Conservation (phyloP, 371 early-diverging fungal species). For the Zancudomyces culisetae region DNA sequence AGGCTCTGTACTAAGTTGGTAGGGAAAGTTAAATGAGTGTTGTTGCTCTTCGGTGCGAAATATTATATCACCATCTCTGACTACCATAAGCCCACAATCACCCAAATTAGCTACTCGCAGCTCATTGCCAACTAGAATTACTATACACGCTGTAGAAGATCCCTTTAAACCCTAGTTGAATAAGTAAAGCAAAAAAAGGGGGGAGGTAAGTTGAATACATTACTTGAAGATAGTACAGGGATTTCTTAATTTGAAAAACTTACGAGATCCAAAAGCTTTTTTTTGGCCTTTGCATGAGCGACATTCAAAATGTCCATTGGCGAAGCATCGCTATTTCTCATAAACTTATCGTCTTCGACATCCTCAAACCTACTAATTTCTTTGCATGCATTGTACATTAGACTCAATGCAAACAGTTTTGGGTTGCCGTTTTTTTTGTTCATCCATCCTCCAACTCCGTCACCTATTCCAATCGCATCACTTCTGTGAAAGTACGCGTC, state of each 20-base stretch:
- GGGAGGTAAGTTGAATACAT: background rate
- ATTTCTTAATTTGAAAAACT: too few relatives aligned
- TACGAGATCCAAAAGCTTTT: too few relatives aligned
- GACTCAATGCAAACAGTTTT: constrained; percentile 63
- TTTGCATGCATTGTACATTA: constrained; percentile 76
- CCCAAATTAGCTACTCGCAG: constrained; percentile 83
- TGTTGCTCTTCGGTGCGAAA: constrained; percentile 84
- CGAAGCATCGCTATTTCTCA: constrained; percentile 46
- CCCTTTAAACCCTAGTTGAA: constrained; percentile 38
- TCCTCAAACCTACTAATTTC: constrained; percentile 74
- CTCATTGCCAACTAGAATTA: constrained; percentile 71
- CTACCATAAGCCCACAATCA: constrained; percentile 75
- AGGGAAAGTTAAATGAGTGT: constrained; percentile 65
- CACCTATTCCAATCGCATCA: constrained; percentile 65
- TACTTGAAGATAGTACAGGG: background rate
- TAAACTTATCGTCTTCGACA: constrained; percentile 40
- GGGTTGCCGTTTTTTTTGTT: constrained; percentile 46
- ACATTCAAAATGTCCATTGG: constrained; percentile 56
- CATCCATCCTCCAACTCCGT: constrained; percentile 70
- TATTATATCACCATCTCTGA: constrained; percentile 64
- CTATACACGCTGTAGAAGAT: constrained; percentile 75
- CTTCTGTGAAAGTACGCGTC: constrained; percentile 56
- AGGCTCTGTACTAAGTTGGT: constrained; percentile 48
- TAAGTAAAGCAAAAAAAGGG: background rate
- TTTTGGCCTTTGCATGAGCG: constrained; percentile 53